Base-by-base conservation (phyloP, 2,329 filamentous ascomycete genomes). In the Didymella lethalis region DNA sequence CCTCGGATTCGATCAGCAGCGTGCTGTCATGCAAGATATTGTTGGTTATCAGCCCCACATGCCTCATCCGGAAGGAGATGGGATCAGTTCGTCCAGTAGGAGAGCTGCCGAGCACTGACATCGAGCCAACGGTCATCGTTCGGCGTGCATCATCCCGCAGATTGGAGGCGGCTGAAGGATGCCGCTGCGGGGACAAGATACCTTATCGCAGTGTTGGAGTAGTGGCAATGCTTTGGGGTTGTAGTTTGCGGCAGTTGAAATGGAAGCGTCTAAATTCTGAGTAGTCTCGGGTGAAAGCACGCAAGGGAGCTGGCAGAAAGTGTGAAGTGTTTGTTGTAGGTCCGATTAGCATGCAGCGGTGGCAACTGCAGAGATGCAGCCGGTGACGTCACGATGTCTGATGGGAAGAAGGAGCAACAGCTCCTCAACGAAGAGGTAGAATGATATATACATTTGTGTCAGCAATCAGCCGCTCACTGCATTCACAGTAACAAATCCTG, bases 401-500 rank as follows among this genome's bases (percentile, higher is more conserved):
- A 20, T 41, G 20, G 3, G 7, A 41, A 11, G 12, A 41, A 7
- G 7, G 38, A 41, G 38, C 38, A 5, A 41, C 20, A 41, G 38
- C 38, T 18, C 20, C 18, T 41, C 20, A 25, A 3, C 18, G 20
- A 20, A 41, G 38, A 7, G 4, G 7, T 41, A 18, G 38, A 46
- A 16, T 54, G 31, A n/a, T 47, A 48, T 48, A 18, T 48, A 43
- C 34, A 32, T 31, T 44, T 54, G 41, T 7, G 43, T 54, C 34
- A 36, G 28, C 23, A 28, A 14, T 32, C 10, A 14, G 18, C 41
- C 10, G 45, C 5, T 5, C 36, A 31, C 16, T 31, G 20, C 20
- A 44, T 29, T 23, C n/a, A 74, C 25, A 75, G 57, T 50, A 75
- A 58, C 25, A 75, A 54, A 62, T 76, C 74, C 57, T 71, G 69